Percentiles rank a stretch among this genome's conserved stretches.
These are phyloP conservation scores for Zanthoxylum bungeanum DNA, from an alignment of 345 rosid species.

Conservation along the genomic window DNA sequence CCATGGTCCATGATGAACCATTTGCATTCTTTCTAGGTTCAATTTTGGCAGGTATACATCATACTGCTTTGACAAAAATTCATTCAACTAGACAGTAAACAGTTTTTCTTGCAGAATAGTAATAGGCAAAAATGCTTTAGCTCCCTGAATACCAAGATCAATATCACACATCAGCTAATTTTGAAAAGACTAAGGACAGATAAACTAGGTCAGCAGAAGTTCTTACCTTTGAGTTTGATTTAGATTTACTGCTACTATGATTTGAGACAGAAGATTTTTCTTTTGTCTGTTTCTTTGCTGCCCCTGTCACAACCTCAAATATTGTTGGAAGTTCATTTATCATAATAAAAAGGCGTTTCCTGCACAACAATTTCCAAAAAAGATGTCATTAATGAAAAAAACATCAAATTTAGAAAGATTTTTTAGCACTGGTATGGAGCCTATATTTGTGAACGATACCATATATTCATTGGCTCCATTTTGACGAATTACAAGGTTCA, in stretches of 20 bases:
- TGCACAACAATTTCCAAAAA: slow-evolving; percentile 31
- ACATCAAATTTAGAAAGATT: not conserved
- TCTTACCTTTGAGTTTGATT: slow-evolving; percentile 67
- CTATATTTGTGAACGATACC: not conserved
- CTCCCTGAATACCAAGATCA: not conserved
- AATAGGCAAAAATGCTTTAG: not conserved
- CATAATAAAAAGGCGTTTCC: slow-evolving; percentile 82
- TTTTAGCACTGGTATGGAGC: not conserved
- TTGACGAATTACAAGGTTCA: not conserved
- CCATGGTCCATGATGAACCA: not conserved
- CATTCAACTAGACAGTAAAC: not conserved
- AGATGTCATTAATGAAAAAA: slow-evolving; percentile 2
- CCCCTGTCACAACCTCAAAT: slow-evolving; percentile 73
- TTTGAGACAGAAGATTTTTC: slow-evolving; percentile 65
- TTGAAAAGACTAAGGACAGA: not conserved
- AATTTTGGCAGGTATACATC: not conserved
- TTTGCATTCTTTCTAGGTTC: not conserved
- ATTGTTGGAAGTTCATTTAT: slow-evolving; percentile 84
- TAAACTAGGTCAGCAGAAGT: not conserved
- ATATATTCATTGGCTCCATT: not conserved
- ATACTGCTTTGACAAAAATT: not conserved
- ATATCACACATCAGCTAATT: not conserved
- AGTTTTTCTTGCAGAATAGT: too few species aligned
- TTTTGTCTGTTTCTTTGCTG: slow-evolving; percentile 59
- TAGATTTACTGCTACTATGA: slow-evolving; percentile 67